Conservation (phyloP, 768 basidiomycete species). For the Suillus ampliporus region DNA sequence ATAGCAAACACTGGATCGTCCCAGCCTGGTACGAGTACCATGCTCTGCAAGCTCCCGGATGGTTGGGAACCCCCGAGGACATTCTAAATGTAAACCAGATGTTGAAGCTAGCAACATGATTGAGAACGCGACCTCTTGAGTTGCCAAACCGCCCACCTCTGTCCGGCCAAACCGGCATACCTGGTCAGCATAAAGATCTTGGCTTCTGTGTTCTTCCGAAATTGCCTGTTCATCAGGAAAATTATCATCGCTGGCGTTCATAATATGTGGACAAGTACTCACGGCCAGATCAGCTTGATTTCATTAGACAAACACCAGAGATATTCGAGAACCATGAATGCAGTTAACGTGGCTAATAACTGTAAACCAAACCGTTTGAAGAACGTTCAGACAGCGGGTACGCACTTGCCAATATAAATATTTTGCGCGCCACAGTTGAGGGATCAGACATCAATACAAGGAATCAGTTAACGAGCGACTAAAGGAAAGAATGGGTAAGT, state of each 20-base stretch:
- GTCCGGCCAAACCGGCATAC: conserved; percentile 22
- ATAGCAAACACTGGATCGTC: conserved; percentile 21
- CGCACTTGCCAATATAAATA: not conserved
- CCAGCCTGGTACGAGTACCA: conserved; percentile 27
- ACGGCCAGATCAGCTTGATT: conserved; percentile 27
- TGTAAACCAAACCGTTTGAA: not conserved
- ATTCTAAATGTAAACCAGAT: conserved; percentile 28
- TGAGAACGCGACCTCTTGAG: not conserved
- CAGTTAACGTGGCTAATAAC: conserved; percentile 16
- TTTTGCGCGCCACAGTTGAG: not conserved
- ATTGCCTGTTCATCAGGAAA: not conserved
- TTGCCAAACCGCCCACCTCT: conserved; percentile 20
- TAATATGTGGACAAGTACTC: conserved; percentile 5
- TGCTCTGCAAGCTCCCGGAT: conserved; percentile 14
- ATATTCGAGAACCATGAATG: conserved; percentile 25
- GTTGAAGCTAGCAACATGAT: conserved; percentile 22
- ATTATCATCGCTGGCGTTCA: not conserved
- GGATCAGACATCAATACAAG: not conserved
- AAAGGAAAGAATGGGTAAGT: not conserved
- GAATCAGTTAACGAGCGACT: conserved; percentile 5
- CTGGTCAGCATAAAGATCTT: conserved; percentile 19
- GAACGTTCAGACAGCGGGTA: not conserved
- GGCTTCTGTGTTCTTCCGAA: not conserved
- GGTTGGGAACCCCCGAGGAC: conserved; percentile 14
- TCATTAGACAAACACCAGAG: conserved; percentile 20